Base-by-base conservation (phyloP, 805 yeast genomes). In the Cyberlindnera saturnus region DNA sequence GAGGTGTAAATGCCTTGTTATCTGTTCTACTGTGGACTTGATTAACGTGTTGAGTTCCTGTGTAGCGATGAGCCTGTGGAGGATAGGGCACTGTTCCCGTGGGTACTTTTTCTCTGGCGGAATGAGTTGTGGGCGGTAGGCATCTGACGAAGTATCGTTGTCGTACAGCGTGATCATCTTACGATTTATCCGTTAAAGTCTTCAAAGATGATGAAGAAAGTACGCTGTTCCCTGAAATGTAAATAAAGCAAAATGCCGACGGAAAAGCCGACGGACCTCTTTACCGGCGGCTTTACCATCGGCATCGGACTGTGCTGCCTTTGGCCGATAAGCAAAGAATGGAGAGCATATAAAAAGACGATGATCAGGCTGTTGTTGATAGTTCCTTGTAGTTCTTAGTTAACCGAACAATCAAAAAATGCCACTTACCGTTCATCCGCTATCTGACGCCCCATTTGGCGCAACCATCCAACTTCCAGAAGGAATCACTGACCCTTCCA, bases 401-500 rank as follows among this genome's bases (percentile, higher is more conserved):
- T 20, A 20, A 23, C 10, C 17, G 10, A 20, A n/a, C n/a, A 17
- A 15, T 20, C 20, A n/a, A 28, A 4, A 30, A 6, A 37, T 31
- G 34, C 49, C 49, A 11, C 20, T 52, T 20, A 36, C 44, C 10
- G 49, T 50, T 23, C 40, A 39, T 4, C 57, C 57, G 23, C 40
- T 55, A 15, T 40, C 47, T 19, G 46, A 44, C 39, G 63, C 73
- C 28, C 79, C 81, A 20, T 74, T 87, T 52, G 96, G 96, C 35
- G 91, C 93, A 42, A 64, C 66, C 13, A 67, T 88, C 38, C 64
- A 61, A 6, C 64, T 87, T 34, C 96, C 96, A 31, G 60, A 43
- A 14, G 52, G 61, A 4, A 82, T 45, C 37, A 79, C 76, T 43
- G 95, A 87, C 63, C 96, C 96, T 14, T 71, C 86, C 4, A 60